These are phyloP conservation scores for Thraustochytrium striatum DNA, from an alignment of 352 stramenopile genomes.

Conservation along the genomic window DNA sequence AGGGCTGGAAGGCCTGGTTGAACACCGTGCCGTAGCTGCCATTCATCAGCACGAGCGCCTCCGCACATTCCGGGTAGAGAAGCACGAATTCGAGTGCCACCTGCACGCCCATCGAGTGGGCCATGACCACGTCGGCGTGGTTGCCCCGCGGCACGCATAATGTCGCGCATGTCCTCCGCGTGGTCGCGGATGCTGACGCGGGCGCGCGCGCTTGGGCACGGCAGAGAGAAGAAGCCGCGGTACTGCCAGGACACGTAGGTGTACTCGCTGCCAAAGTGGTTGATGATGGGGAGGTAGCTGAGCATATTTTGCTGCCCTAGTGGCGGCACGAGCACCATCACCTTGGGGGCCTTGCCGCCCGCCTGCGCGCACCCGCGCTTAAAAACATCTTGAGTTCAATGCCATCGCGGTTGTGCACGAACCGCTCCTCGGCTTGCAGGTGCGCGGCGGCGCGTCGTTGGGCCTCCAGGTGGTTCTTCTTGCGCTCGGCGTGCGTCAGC, in stretches of 20 bases:
- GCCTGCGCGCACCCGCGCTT: neutral
- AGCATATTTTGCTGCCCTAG: neutral
- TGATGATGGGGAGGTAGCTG: neutral
- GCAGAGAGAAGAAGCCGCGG: constrained; percentile 42
- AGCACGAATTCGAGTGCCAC: constrained; percentile 44
- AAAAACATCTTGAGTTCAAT: neutral
- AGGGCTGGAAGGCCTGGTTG: constrained; percentile 45
- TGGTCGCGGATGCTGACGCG: constrained; percentile 48
- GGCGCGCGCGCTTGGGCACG: neutral
- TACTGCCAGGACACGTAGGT: constrained; percentile 48
- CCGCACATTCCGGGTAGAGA: constrained; percentile 41
- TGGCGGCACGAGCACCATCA: constrained; percentile 20
- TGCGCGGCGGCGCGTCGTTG: no score
- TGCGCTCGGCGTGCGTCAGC: no score
- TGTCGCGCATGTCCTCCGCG: constrained; percentile 42
- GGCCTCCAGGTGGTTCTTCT: no score
- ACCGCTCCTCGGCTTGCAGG: neutral
- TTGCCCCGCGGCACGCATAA: constrained; percentile 24
- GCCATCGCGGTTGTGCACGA: neutral
- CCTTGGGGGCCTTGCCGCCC: neutral
- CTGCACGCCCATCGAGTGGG: constrained; percentile 50
- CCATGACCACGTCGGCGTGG: constrained; percentile 27
- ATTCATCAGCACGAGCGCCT: constrained; percentile 51
- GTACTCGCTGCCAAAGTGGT: neutral
- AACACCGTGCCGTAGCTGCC: constrained; percentile 46